A percentile compares a stretch with the other conserved stretches of the same genome.
These are phyloP conservation scores for Trametes elegans DNA, from an alignment of 768 basidiomycete species.

Conservation along the genomic window DNA sequence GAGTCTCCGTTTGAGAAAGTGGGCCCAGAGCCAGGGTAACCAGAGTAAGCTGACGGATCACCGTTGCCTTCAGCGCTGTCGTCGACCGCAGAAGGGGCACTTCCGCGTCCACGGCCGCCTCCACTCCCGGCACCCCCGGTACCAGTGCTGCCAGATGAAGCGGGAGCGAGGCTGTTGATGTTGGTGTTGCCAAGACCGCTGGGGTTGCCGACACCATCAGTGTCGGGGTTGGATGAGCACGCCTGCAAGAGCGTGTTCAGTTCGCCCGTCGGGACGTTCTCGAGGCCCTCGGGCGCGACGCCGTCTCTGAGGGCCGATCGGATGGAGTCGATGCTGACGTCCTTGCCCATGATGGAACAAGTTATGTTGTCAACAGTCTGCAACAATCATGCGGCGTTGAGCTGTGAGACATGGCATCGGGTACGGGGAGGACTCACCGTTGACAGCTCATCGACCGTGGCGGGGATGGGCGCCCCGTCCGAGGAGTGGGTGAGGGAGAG, in stretches of 20 bases:
- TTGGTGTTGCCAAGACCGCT: neutral
- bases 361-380: neutral
- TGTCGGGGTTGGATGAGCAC: neutral
- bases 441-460: neutral
- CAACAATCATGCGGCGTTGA: no score
- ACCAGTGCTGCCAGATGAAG: no score
- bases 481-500: constrained; percentile 2
- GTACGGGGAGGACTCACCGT: neutral
- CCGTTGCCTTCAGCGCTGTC: neutral
- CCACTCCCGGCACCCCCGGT: no score
- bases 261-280: neutral
- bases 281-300: neutral
- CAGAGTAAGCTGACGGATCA: neutral
- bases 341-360: neutral
- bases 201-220: no score
- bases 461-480: constrained; percentile 2
- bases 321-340: neutral
- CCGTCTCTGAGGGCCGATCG: neutral
- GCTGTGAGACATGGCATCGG: neutral
- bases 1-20: no score
- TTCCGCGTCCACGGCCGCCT: neutral
- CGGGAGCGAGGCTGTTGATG: neutral
- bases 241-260: neutral
- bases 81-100: neutral
- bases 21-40: no score